phyloP scores from a whole-genome alignment of 768 basidiomycete genomes.

The Basidioascus undulatus region DNA sequence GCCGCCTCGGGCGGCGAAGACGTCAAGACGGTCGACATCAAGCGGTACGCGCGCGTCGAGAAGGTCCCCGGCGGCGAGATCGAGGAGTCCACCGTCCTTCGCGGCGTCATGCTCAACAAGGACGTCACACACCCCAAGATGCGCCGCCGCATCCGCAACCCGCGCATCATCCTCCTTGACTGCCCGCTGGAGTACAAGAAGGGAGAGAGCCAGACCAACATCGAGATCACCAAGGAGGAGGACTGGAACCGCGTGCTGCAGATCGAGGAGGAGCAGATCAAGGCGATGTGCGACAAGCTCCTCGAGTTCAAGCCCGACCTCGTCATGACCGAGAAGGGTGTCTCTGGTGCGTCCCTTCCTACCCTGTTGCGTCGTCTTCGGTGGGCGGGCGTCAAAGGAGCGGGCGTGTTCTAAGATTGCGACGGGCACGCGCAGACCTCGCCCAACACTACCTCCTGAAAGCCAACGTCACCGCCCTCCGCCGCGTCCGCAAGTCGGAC shows the following conservation, averaged over 20 bases:
- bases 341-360: constrained; percentile 43
- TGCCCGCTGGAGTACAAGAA: constrained; percentile 98
- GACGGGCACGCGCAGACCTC: constrained; percentile 31
- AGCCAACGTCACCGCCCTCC: constrained; percentile 70
- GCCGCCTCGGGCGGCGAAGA: constrained; percentile 19
- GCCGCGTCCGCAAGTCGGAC: constrained; percentile 94
- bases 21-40: constrained; percentile 81
- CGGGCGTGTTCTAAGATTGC: too few relatives aligned
- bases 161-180: constrained; percentile 53
- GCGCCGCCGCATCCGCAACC: constrained; percentile 71
- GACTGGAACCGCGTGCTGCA: constrained; percentile 83
- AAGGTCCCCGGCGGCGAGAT: constrained; percentile 96
- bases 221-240: constrained; percentile 80
- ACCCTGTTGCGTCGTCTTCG: not conserved
- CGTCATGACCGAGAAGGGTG: constrained; percentile 89
- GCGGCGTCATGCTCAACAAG: constrained; percentile 93
- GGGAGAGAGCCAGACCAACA: constrained; percentile 93
- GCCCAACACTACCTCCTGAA: constrained; percentile 78
- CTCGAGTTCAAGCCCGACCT: constrained; percentile 87
- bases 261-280: constrained; percentile 94
- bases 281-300: constrained; percentile 55
- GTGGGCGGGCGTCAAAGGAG: too few relatives aligned
- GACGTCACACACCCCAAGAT: constrained; percentile 95
- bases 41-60: constrained; percentile 90
- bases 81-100: constrained; percentile 64